A percentile compares a stretch with the other conserved stretches of the same genome.
Conservation (phyloP, 305 asterid species). For the Fraxinus velutina region DNA sequence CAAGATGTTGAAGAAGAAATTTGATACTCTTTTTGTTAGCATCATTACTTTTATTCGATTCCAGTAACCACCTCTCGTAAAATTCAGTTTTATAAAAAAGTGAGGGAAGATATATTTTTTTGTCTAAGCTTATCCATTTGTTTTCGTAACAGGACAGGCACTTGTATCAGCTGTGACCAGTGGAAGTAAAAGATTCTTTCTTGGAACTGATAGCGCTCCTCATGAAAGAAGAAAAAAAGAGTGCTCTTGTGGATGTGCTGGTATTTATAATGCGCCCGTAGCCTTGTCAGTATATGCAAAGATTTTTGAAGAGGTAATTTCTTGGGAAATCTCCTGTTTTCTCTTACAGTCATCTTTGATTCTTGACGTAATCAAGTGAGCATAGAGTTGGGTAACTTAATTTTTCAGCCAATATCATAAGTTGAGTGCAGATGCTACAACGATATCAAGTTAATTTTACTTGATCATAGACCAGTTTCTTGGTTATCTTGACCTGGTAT, state of each 20-base stretch:
- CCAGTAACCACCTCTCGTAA: neutral
- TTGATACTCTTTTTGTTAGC: neutral
- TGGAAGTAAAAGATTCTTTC: constrained; percentile 73
- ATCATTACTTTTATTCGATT: neutral
- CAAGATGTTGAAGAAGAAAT: neutral
- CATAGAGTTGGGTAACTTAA: neutral
- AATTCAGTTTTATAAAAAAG: neutral
- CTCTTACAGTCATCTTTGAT: neutral
- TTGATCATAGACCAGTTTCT: neutral
- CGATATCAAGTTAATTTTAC: neutral
- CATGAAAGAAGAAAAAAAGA: constrained; percentile 73
- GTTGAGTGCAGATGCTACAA: neutral
- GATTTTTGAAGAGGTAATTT: constrained; percentile 78
- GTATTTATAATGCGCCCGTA: constrained; percentile 84
- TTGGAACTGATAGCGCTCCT: constrained; percentile 96
- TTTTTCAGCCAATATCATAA: neutral
- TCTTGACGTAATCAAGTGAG: neutral
- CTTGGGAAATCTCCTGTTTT: neutral
- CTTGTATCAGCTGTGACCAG: constrained; percentile 82
- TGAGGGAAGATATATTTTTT: neutral
- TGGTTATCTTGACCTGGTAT: neutral
- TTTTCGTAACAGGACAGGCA: constrained; percentile 58
- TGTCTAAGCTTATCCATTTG: neutral
- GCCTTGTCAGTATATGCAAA: constrained; percentile 86
- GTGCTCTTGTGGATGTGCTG: constrained; percentile 88